These are phyloP conservation scores for Colletotrichum cordylinicola DNA, from an alignment of 2,329 filamentous ascomycete genomes.

Conservation along the genomic window DNA sequence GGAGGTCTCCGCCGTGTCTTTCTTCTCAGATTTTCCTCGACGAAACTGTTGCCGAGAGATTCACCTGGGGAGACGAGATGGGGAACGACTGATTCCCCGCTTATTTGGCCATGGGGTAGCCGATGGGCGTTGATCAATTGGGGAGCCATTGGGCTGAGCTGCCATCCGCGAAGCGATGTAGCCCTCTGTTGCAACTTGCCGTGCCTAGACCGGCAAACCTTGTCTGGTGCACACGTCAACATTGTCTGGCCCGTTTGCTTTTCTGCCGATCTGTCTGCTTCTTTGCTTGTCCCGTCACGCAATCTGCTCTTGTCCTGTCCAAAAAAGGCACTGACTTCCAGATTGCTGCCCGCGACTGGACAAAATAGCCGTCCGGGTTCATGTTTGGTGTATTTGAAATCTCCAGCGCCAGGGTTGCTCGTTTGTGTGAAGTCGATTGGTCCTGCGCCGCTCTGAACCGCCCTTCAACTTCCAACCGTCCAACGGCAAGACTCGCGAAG, in stretches of 20 bases:
- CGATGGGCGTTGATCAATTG: neutral
- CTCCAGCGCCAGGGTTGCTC: neutral
- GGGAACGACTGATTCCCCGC: constrained; percentile 2
- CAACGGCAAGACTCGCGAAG: constrained; percentile 1
- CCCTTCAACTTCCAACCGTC: neutral
- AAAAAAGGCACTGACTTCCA: neutral
- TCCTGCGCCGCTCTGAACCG: neutral
- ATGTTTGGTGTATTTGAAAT: neutral
- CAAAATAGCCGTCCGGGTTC: neutral
- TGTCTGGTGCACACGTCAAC: constrained; percentile 3
- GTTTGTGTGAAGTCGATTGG: neutral
- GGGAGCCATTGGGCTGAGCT: constrained; percentile 16
- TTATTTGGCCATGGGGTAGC: neutral
- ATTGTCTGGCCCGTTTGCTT: neutral
- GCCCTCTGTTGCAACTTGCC: constrained; percentile 11
- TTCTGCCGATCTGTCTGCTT: neutral
- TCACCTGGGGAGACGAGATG: neutral
- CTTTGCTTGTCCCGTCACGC: neutral
- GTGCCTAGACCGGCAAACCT: constrained; percentile 1
- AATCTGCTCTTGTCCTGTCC: neutral
- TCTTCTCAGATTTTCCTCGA: neutral
- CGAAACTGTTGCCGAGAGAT: neutral
- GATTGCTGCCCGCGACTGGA: neutral
- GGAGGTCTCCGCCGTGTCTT: neutral
- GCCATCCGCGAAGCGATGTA: constrained; percentile 18